A percentile compares a stretch with the other conserved stretches of the same genome.
Conservation (phyloP, 805 yeast genomes). For the Candida arabinofermentans region DNA sequence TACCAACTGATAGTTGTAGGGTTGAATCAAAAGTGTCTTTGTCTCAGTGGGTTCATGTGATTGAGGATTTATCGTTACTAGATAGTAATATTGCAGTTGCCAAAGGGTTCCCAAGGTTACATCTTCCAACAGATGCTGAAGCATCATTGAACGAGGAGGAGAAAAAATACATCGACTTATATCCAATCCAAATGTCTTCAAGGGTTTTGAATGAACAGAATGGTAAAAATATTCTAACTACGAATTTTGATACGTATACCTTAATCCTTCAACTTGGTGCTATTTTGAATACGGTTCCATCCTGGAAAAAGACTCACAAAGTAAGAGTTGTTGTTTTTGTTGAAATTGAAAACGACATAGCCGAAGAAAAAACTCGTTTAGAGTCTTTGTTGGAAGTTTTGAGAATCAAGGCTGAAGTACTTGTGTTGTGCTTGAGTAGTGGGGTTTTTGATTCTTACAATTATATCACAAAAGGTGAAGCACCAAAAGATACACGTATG, state of each 20-base stretch:
- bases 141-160: slow-evolving; percentile 26
- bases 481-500: slow-evolving; percentile 27
- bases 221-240: slow-evolving; percentile 63
- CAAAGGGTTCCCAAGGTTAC: slow-evolving; percentile 69
- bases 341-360: slow-evolving; percentile 65
- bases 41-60: slow-evolving; percentile 84
- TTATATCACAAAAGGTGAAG: slow-evolving; percentile 68
- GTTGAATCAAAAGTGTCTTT: slow-evolving; percentile 66
- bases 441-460: slow-evolving; percentile 61
- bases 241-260: slow-evolving; percentile 95
- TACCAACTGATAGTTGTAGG: slow-evolving; percentile 67
- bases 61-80: slow-evolving; percentile 86
- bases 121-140: slow-evolving; percentile 52
- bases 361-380: slow-evolving; percentile 65
- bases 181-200: slow-evolving; percentile 97
- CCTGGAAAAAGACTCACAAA: slow-evolving; percentile 76
- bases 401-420: slow-evolving; percentile 78
- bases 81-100: slow-evolving; percentile 93
- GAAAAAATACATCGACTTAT: slow-evolving; percentile 71
- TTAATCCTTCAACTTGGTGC: slow-evolving; percentile 92
- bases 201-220: slow-evolving; percentile 65
- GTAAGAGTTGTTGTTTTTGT: slow-evolving; percentile 88
- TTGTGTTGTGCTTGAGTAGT: slow-evolving; percentile 64
- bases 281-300: slow-evolving; percentile 86
- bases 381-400: slow-evolving; percentile 62